Evolutionary conservation across 2,329 filamentous ascomycete genomes (phyloP).

Genomic region (Fusarium cicatricum): DNA sequence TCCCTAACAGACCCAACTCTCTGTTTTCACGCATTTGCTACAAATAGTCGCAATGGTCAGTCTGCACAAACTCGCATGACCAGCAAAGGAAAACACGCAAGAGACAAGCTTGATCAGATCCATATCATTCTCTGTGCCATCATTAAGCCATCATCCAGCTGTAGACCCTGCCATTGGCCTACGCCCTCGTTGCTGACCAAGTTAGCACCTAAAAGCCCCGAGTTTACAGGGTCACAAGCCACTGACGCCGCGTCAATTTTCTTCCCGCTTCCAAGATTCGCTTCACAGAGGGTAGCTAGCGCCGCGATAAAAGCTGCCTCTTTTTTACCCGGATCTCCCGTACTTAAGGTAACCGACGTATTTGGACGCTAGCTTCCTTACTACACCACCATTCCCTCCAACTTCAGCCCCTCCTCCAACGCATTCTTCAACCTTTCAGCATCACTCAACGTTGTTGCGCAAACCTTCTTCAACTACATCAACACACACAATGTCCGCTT

Average conservation of each 20-base stretch:
- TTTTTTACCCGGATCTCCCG: constrained; percentile 13
- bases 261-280: constrained; percentile 40
- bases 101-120: constrained; percentile 6
- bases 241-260: constrained; percentile 44
- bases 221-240: constrained; percentile 41
- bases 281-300: constrained; percentile 32
- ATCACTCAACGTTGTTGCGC: constrained; percentile 35
- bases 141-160: constrained; percentile 34
- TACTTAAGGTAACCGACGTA: constrained; percentile 36
- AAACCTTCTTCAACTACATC: constrained; percentile 37
- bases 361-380: constrained; percentile 29
- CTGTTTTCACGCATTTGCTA: background rate
- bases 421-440: constrained; percentile 15
- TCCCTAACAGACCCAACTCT: constrained; percentile 9
- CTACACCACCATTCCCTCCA: constrained; percentile 28
- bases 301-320: constrained; percentile 41
- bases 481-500: constrained; percentile 66
- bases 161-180: constrained; percentile 18
- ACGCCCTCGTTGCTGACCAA: constrained; percentile 21
- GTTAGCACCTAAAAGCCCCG: constrained; percentile 18
- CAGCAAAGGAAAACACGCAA: constrained; percentile 1
- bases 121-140: constrained; percentile 16
- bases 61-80: constrained; percentile 11
- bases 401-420: constrained; percentile 30
- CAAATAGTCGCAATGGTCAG: background rate